Conservation (phyloP, 768 basidiomycete species). For the Boletus coccyginus region DNA sequence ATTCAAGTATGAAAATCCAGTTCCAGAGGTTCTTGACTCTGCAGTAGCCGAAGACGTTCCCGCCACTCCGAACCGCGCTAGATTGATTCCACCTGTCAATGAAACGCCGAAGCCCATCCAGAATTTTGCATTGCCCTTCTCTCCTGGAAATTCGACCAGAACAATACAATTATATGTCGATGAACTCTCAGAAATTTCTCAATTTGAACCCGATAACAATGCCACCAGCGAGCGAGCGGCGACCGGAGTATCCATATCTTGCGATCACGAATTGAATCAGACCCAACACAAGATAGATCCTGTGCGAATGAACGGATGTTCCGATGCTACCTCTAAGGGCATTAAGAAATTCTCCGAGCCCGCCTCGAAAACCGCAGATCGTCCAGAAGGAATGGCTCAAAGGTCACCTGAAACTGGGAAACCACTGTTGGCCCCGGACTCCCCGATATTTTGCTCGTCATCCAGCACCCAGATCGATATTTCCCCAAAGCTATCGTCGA, state of each 20-base stretch:
- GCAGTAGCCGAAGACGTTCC: not conserved
- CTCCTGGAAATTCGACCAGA: not conserved
- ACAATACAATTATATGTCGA: constrained; percentile 17
- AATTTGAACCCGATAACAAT: constrained; percentile 19
- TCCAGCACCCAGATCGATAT: constrained; percentile 15
- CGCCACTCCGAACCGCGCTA: not conserved
- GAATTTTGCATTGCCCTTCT: not conserved
- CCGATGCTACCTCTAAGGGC: not conserved
- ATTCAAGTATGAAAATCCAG: not conserved
- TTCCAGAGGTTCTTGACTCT: not conserved
- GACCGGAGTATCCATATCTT: not conserved
- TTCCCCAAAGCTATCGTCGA: constrained; percentile 6
- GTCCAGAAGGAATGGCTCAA: not conserved
- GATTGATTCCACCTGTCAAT: not conserved
- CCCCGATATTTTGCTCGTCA: constrained; percentile 11
- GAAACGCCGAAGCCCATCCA: not conserved
- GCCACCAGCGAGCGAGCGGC: not conserved
- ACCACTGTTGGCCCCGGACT: not conserved
- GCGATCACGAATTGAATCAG: not conserved
- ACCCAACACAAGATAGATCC: not conserved
- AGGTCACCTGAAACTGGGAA: not conserved
- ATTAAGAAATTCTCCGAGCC: not conserved
- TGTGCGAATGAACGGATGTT: constrained; percentile 13
- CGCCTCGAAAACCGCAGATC: not conserved
- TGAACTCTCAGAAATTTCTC: constrained; percentile 35